These are phyloP conservation scores for Geotrichum ghanense DNA, from an alignment of 805 yeast species.

Conservation along the genomic window DNA sequence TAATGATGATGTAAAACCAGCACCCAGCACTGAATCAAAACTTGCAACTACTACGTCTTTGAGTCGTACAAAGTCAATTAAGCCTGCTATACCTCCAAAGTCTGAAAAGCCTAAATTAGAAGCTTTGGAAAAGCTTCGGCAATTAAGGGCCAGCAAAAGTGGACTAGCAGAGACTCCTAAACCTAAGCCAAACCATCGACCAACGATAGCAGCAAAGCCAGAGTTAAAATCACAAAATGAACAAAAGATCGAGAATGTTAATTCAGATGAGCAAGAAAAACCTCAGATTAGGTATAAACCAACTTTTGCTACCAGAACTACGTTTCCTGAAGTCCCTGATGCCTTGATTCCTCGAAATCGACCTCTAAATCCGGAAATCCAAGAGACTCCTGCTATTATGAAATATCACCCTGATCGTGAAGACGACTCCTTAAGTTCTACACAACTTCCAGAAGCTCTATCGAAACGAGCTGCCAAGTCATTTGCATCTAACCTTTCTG, in stretches of 20 bases:
- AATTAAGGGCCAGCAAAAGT: constrained; percentile 3
- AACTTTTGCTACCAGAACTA: not conserved
- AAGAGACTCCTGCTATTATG: not conserved
- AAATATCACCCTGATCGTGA: not conserved
- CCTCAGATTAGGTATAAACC: not conserved
- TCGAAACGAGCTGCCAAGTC: not conserved
- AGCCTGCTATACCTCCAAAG: constrained; percentile 8
- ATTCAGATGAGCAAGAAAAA: too few species aligned
- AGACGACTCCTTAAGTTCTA: not conserved
- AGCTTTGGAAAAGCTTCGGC: constrained; percentile 12
- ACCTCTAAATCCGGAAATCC: not conserved
- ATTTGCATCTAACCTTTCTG: not conserved
- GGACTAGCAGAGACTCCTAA: not conserved
- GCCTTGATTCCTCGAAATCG: not conserved
- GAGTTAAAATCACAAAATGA: too few species aligned
- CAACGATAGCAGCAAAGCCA: too few species aligned
- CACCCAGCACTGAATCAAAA: too few species aligned
- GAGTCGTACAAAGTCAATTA: constrained; percentile 1
- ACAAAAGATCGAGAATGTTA: too few species aligned
- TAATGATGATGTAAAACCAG: too few species aligned
- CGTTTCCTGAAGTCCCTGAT: not conserved
- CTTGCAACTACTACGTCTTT: too few species aligned
- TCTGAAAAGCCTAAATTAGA: constrained; percentile 10
- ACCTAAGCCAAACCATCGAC: too few species aligned
- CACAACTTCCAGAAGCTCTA: not conserved